Base-by-base conservation (phyloP, 2,329 filamentous ascomycete species). In the Phoma sp. region DNA sequence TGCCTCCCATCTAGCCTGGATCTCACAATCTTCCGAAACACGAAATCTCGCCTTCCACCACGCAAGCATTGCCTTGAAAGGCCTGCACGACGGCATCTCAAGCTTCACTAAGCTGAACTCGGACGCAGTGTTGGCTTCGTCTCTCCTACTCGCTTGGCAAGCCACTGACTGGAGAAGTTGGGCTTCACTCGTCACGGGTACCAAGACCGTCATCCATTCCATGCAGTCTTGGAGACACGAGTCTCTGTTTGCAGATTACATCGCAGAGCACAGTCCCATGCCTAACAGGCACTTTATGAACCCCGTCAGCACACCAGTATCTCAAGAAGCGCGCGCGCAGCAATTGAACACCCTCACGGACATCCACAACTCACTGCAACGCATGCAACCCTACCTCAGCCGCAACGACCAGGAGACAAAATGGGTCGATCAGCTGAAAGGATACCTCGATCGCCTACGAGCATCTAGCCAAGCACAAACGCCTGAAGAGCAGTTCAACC, bases 221-320 rank as follows among this genome's bases (percentile, higher is more conserved):
- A 98, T 98, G 92, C 90, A 93, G 61, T 84, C 86, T 13, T 96
- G 91, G 92, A 92, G 92, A 75, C 88, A 96, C 67, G 89, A 96
- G 73, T 97, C 93, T 31, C 85, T 92, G 61, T 94, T 95, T 68
- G 85, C 86, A 61, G 88, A 92, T 65, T 91, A 92, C 77, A 91
- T 96, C 64, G 85, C 85, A 61, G 89, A 93, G 74, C 90, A 89
- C 77, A 88, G 61, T n/a, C 68, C 72, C 15, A 72, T 70, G 60
- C 67, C 69, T 19, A 65, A 64, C 27, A 72, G 70, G 43, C 72
- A 65, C 40, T 77, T 75, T 51, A 72, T 86, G 80, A 89, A 87
- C 21, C 88, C 90, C 66, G 85, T 87, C 54, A 87, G 85, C 48
- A 86, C 86, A 33, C 87, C 86, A 7, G 82, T 76, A 81, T 57